Evolutionary conservation across 345 rosid genomes (phyloP).

Genomic region (Carallia pectinifolia): DNA sequence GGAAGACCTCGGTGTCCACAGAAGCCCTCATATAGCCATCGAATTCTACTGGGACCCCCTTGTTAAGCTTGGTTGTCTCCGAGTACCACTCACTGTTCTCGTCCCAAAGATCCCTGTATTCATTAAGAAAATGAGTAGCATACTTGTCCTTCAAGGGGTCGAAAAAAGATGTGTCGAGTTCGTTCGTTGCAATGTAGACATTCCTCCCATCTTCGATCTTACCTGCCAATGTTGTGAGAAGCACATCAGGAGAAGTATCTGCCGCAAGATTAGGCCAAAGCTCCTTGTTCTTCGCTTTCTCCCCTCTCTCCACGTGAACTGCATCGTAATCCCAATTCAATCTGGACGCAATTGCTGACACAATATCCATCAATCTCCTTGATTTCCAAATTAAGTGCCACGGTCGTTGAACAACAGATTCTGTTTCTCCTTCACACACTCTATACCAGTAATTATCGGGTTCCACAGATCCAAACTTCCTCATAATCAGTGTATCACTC

Average conservation of each 20-base stretch:
- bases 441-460: conserved; percentile 98
- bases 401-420: conserved; percentile 72
- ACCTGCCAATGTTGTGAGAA: conserved; percentile 63
- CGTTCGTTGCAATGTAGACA: conserved; percentile 78
- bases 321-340: conserved; percentile 95
- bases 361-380: conserved; percentile 86
- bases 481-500: conserved; percentile 76
- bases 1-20: conserved; percentile 88
- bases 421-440: conserved; percentile 93
- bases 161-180: conserved; percentile 62
- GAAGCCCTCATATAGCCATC: conserved; percentile 94
- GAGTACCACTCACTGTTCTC: conserved; percentile 89
- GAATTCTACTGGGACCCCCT: conserved; percentile 77
- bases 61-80: conserved; percentile 78
- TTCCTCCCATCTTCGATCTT: conserved; percentile 83
- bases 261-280: conserved; percentile 86
- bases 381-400: conserved; percentile 98
- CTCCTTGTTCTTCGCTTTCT: conserved; percentile 71
- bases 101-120: conserved; percentile 85
- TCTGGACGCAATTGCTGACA: conserved; percentile 62
- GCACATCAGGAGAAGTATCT: conserved; percentile 72
- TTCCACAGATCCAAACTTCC: conserved; percentile 89
- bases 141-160: conserved; percentile 84
- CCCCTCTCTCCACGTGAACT: conserved; percentile 82
- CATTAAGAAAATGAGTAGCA: conserved; percentile 77